Evolutionary conservation across 2,329 filamentous ascomycete species (phyloP).

Genomic region (Mariannaea elegans): DNA sequence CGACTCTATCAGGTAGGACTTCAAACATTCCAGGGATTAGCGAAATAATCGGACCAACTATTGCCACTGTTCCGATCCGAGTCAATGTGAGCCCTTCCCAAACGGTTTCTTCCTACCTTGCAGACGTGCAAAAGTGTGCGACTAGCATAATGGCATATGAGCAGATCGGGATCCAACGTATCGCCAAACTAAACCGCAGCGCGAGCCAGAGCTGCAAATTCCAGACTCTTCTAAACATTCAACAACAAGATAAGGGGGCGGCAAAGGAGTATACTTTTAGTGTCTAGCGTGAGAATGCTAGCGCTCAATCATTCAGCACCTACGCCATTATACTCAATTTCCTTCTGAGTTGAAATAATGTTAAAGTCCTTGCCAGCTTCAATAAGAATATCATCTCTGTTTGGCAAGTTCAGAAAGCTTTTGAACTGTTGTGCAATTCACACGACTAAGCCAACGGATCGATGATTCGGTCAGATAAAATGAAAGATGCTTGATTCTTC

Average conservation of each 20-base stretch:
- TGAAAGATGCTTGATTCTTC: too few relatives aligned
- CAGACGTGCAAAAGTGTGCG: constrained; percentile 36
- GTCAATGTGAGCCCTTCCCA: constrained; percentile 36
- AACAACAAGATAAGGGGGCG: neutral
- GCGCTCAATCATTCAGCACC: neutral
- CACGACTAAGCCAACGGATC: too few relatives aligned
- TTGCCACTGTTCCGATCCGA: constrained; percentile 43
- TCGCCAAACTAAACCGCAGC: constrained; percentile 24
- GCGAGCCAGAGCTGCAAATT: constrained; percentile 3
- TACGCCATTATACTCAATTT: neutral
- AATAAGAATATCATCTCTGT: neutral
- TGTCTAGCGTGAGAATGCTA: neutral
- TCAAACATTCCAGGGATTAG: constrained; percentile 39
- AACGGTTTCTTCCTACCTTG: constrained; percentile 51
- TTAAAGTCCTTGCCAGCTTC: neutral
- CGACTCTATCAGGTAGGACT: constrained; percentile 41
- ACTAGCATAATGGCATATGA: constrained; percentile 22
- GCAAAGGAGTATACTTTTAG: neutral
- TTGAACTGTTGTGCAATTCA: too few relatives aligned
- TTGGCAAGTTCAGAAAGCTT: neutral
- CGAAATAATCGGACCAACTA: constrained; percentile 41
- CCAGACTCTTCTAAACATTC: constrained; percentile 17
- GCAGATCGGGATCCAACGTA: constrained; percentile 29
- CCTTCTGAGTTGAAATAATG: neutral
- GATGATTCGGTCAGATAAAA: too few relatives aligned